phyloP scores from a whole-genome alignment of 2,329 filamentous ascomycete species.

The Coleophoma crateriformis region DNA sequence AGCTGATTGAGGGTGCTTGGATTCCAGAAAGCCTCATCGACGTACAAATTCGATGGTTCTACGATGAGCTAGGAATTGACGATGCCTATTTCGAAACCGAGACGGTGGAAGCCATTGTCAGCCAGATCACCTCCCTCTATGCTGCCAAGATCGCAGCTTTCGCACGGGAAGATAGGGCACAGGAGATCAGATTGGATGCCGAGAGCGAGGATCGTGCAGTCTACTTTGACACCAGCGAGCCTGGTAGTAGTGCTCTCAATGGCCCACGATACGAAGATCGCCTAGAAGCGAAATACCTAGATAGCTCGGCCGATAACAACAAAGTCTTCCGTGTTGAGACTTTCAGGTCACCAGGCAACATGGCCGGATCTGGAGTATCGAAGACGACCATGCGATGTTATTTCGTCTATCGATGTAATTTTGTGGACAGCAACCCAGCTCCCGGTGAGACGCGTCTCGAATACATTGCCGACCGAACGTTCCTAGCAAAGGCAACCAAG shows the following conservation, averaged over 20 bases:
- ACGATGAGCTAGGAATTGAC: conserved; percentile 94
- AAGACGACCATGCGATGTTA: conserved; percentile 91
- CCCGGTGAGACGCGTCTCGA: conserved; percentile 83
- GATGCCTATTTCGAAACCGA: conserved; percentile 98
- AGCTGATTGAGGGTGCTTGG: conserved; percentile 70
- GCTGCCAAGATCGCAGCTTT: conserved; percentile 94
- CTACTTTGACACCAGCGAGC: conserved; percentile 96
- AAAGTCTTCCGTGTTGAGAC: conserved; percentile 92
- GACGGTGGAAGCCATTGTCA: conserved; percentile 78
- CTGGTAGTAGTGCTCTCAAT: conserved; percentile 67
- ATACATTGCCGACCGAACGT: conserved; percentile 86
- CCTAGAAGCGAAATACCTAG: conserved; percentile 92
- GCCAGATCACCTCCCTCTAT: conserved; percentile 92
- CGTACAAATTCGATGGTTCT: conserved; percentile 91
- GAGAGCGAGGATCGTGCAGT: conserved; percentile 92
- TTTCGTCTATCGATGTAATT: conserved; percentile 96
- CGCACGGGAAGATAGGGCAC: conserved; percentile 84
- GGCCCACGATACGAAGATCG: conserved; percentile 92
- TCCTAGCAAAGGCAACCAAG: conserved; percentile 89
- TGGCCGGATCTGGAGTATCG: conserved; percentile 60
- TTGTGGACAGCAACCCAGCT: conserved; percentile 68
- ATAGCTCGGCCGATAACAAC: conserved; percentile 61
- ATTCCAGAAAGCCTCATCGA: conserved; percentile 80
- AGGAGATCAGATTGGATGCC: conserved; percentile 94
- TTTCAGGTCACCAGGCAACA: conserved; percentile 81